phyloP scores from a whole-genome alignment of 768 basidiomycete species.

The Tubosaeta sp. region DNA sequence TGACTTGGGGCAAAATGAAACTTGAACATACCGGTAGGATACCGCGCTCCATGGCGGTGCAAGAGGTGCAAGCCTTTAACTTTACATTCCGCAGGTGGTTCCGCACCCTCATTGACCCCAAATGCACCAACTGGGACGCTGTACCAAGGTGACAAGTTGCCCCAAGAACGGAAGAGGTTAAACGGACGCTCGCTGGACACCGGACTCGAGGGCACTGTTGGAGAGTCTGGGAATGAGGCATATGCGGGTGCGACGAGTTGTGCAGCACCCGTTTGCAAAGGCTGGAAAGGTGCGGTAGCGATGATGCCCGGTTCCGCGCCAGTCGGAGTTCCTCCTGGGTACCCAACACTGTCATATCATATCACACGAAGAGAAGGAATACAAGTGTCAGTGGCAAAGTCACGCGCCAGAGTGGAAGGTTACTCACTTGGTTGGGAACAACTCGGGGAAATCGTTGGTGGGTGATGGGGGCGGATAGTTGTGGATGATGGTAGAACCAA shows the following conservation, averaged over 20 bases:
- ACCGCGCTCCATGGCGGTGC: conserved; percentile 80
- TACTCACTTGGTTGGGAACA: conserved; percentile 61
- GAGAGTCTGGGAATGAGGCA: conserved; percentile 15
- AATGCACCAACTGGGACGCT: conserved; percentile 62
- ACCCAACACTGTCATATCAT: conserved; percentile 47
- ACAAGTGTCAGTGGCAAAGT: background rate
- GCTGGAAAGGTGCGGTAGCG: conserved; percentile 73
- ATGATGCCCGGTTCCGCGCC: conserved; percentile 74
- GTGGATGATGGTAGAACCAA: conserved; percentile 67
- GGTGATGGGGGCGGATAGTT: conserved; percentile 69
- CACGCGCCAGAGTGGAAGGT: too few relatives aligned
- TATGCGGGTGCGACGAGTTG: conserved; percentile 53
- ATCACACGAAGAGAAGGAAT: background rate
- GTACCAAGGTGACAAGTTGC: conserved; percentile 85
- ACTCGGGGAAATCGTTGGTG: conserved; percentile 64
- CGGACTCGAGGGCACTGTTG: background rate
- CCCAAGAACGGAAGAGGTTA: conserved; percentile 74
- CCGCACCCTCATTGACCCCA: conserved; percentile 68
- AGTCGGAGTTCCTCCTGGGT: conserved; percentile 73
- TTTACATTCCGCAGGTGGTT: conserved; percentile 63
- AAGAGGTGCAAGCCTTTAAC: conserved; percentile 74
- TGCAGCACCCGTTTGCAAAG: conserved; percentile 66
- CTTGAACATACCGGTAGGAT: conserved; percentile 55
- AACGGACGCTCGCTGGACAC: conserved; percentile 38
- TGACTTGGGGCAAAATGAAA: background rate